Evolutionary conservation across 2,329 filamentous ascomycete genomes (phyloP), one percentile per base, ranked within the genome.

Genomic region (Colletotrichum sp.): DNA sequence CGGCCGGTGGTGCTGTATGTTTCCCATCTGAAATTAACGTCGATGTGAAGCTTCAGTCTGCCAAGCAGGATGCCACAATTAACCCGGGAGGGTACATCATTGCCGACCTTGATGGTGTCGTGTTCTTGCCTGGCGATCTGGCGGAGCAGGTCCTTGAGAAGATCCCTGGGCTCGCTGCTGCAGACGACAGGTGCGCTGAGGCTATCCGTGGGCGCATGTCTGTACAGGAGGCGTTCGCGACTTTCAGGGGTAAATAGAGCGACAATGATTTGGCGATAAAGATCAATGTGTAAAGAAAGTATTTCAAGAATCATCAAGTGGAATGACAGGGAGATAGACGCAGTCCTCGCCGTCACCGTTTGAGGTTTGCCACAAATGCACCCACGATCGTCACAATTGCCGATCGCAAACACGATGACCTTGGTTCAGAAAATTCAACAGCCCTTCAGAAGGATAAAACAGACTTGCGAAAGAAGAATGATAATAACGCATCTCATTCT

Each of bases 171-270:
- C 58, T 61, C 6, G 58, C 58, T 30, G 58, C 14, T 16, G 80
- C 75, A 2, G 75, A 79, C 34, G 73, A 79, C 10, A 78, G 77
- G 9, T 78, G 76, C 10, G 76, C 76, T 7, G 69, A 77, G 21
- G 76, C 76, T 13, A 77, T 78, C n/a, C 69, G 69, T 5, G 69
- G 69, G 7, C 75, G 76, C 38, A 77, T 77, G 76, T 67, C 68
- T 2, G 76, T 78, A 1, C 52, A 78, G 21, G 72, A 78, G 18
- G 76, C 76, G 28, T 77, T 78, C 52, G 71, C 65, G 4, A 76
- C 66, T 7, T 77, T 73, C 26, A 34, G 76, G n/a, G 75, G 76
- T 5, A 78, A 76, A n/a, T 61, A 32, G 18, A 4, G 9, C 2
- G n/a, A 48, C 4, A 18, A 8, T 16, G 5, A n/a, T n/a, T 43